Conservation (phyloP, 2,329 filamentous ascomycete species). For the Cytospora chrysosperma region DNA sequence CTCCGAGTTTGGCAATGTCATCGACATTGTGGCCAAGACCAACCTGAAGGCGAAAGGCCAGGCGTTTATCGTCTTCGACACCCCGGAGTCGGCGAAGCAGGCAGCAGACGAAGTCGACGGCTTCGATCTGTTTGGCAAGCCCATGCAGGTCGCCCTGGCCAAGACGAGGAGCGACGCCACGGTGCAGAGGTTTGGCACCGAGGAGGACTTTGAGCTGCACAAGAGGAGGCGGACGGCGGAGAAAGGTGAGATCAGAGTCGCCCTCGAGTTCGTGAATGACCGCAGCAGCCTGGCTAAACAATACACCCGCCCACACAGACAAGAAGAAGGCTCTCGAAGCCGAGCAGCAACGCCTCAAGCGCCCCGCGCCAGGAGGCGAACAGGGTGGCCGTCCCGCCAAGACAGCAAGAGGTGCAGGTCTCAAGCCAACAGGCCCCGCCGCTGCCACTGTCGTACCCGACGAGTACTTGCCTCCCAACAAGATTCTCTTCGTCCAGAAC, state of each 20-base stretch:
- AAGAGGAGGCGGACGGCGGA: constrained; percentile 81
- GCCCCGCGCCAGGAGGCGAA: constrained; percentile 49
- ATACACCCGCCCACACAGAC: constrained; percentile 39
- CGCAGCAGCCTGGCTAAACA: constrained; percentile 6
- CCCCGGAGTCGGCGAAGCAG: constrained; percentile 70
- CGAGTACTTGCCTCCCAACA: constrained; percentile 96
- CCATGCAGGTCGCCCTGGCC: constrained; percentile 81
- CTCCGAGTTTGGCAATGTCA: constrained; percentile 78
- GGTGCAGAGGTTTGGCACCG: constrained; percentile 68
- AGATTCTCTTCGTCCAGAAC: constrained; percentile 92
- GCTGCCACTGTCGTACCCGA: constrained; percentile 80
- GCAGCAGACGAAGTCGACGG: constrained; percentile 89
- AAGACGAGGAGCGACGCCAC: constrained; percentile 84
- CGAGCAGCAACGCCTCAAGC: constrained; percentile 73
- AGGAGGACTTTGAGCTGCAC: constrained; percentile 83
- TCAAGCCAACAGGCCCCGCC: constrained; percentile 72
- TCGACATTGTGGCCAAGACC: constrained; percentile 70
- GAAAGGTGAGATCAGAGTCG: constrained; percentile 63
- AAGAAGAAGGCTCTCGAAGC: constrained; percentile 81
- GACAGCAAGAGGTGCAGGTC: constrained; percentile 66
- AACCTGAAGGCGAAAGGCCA: constrained; percentile 93
- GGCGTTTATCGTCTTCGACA: constrained; percentile 90
- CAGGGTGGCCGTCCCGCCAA: constrained; percentile 62
- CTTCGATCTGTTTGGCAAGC: constrained; percentile 90
- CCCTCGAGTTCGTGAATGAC: not conserved